Evolutionary conservation across 306 rosid species (phyloP).

Genomic region (Glycine tomentella): DNA sequence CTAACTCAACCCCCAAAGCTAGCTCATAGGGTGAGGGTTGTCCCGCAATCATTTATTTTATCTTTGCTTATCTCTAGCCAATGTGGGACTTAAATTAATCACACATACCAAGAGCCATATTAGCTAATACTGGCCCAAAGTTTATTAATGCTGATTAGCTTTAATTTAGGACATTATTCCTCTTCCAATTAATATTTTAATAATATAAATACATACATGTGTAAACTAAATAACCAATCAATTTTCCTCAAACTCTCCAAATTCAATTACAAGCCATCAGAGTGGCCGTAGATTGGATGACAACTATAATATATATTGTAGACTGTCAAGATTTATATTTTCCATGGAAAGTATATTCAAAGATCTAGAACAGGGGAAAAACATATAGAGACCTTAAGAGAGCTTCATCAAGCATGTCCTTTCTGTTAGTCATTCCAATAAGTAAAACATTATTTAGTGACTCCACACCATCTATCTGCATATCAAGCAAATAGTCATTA

Average conservation of each 20-base stretch:
- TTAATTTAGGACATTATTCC: constrained; percentile 27
- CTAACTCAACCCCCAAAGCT: no score
- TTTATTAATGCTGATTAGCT: constrained; percentile 15
- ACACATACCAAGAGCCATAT: neutral
- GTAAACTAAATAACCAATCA: constrained; percentile 23
- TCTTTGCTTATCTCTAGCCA: no score
- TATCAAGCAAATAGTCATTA: constrained; percentile 40
- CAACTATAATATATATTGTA: constrained; percentile 36
- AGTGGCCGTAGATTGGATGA: constrained; percentile 33
- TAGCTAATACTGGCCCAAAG: neutral
- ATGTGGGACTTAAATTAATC: neutral
- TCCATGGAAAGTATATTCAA: constrained; percentile 22
- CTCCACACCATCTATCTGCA: constrained; percentile 99
- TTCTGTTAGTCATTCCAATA: constrained; percentile 99
- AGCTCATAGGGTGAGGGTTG: no score
- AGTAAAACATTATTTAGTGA: constrained; percentile 96
- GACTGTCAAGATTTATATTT: constrained; percentile 43
- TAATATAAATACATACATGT: neutral
- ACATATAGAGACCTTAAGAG: constrained; percentile 73
- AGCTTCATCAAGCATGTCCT: constrained; percentile 99
- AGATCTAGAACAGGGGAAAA: constrained; percentile 35
- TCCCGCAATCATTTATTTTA: no score
- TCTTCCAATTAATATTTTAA: neutral
- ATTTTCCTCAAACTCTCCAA: constrained; percentile 11
- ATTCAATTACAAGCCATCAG: constrained; percentile 27